Evolutionary conservation across 768 basidiomycete species (phyloP).

Genomic region (Epithele typhae): DNA sequence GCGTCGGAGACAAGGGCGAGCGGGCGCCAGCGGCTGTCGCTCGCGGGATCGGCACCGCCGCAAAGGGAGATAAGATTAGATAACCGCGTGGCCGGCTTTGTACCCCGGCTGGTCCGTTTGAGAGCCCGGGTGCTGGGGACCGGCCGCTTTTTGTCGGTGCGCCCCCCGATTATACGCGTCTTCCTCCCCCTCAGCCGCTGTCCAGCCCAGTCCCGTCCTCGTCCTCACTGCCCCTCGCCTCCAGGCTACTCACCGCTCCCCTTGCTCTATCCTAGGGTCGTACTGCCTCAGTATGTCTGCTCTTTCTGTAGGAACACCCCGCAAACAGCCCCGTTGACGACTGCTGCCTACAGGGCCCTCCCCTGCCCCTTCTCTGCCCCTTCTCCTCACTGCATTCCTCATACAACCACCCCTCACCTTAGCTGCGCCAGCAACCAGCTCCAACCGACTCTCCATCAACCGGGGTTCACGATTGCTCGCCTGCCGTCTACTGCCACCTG

Average conservation of each 20-base stretch:
- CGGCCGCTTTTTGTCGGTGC: constrained; percentile 10
- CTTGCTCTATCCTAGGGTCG: background rate
- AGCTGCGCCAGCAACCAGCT: no score
- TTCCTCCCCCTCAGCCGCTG: background rate
- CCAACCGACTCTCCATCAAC: no score
- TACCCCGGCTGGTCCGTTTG: constrained; percentile 3
- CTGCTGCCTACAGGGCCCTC: background rate
- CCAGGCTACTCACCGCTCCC: no score
- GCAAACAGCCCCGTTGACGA: background rate
- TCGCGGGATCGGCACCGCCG: no score
- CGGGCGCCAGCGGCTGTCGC: no score
- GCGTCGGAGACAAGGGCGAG: background rate
- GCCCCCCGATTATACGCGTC: background rate
- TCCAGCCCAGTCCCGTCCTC: background rate
- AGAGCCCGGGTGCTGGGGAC: constrained; percentile 3
- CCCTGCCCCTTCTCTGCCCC: background rate
- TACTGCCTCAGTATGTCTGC: no score
- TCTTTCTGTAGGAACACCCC: no score
- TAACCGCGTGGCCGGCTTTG: constrained; percentile 13
- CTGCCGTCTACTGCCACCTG: no score
- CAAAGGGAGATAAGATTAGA: constrained; percentile 16
- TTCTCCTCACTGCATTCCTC: background rate
- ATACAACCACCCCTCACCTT: background rate
- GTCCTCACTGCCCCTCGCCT: background rate
- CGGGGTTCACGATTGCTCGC: no score